Base-by-base conservation (phyloP, 2,329 filamentous ascomycete species). In the Nemania serpens region DNA sequence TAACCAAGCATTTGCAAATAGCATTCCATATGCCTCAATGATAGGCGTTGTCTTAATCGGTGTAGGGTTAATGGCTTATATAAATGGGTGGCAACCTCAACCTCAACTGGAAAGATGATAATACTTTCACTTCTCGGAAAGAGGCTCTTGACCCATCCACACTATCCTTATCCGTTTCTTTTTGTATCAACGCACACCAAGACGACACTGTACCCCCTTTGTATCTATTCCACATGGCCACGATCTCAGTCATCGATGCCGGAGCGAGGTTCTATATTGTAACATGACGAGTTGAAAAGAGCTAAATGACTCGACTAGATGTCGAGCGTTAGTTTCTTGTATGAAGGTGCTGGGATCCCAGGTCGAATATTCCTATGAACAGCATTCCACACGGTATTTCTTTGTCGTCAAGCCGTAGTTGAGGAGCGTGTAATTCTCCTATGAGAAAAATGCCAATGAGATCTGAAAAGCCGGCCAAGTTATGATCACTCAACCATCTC, bases 21-120 rank as follows among this genome's bases (percentile, higher is more conserved):
- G 84, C 58, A 80, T 91, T 60, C 91, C 91, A 15, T 94, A 93
- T 71, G 88, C 89, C 42, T 93, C 90, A 1, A 92, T 94, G 84
- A 77, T 95, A 47, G 89, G 91, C 11, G 91, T 95, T 34, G 91
- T 95, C 25, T 76, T 95, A 58, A 79, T 95, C 62, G 91, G 91
- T 34, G 89, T 95, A 78, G 90, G 91, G 13, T 75, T 95, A 66
- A 95, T 95, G 91, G 90, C 90, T 43, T 93, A 93, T 75, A 82
- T 95, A 68, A 95, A 95, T 71, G 89, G 89, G 53, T 94, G 90
- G 90, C 89, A 92, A 69, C 71, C 78, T 29, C 76, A 79, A 58
- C 74, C 74, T 22, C 76, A 73, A 52, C 55, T 72, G 17, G 69
- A 70, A 46, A 68, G 64, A 66, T 70, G 46, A 61, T 56, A 1